Conservation (phyloP, 2,329 filamentous ascomycete genomes). For the Helotiales sp. region DNA sequence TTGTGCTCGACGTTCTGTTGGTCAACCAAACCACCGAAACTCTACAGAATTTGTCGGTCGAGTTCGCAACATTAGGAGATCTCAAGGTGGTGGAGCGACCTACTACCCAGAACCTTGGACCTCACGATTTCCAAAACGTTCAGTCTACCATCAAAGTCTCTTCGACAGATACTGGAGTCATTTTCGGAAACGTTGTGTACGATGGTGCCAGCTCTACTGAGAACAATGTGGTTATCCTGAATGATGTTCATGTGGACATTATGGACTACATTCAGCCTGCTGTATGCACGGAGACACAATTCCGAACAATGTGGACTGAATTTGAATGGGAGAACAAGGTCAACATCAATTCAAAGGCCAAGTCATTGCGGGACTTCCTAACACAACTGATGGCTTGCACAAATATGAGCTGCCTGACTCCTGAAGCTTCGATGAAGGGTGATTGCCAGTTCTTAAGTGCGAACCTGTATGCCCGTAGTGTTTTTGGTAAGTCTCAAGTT, state of each 20-base stretch:
- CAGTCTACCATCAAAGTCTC: constrained; percentile 99
- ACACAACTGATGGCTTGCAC: constrained; percentile 95
- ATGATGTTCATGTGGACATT: constrained; percentile 97
- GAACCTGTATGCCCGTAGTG: constrained; percentile 92
- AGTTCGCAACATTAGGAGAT: constrained; percentile 97
- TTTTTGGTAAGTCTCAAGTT: constrained; percentile 77
- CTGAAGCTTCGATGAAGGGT: constrained; percentile 92
- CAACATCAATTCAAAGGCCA: constrained; percentile 98
- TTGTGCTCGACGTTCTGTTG: constrained; percentile 90
- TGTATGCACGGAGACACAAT: constrained; percentile 94
- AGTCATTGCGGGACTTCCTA: constrained; percentile 86
- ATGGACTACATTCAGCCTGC: constrained; percentile 99
- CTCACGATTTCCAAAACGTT: constrained; percentile 96
- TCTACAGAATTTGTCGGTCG: constrained; percentile 92
- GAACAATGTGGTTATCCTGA: constrained; percentile 95
- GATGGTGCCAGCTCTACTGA: constrained; percentile 90
- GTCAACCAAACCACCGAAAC: constrained; percentile 98
- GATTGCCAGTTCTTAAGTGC: constrained; percentile 98
- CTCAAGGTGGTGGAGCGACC: constrained; percentile 97
- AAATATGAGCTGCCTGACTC: constrained; percentile 97
- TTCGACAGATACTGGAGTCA: constrained; percentile 95
- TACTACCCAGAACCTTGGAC: constrained; percentile 91
- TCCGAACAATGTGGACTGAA: constrained; percentile 99
- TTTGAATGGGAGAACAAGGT: constrained; percentile 99
- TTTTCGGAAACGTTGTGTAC: constrained; percentile 98